phyloP scores from a whole-genome alignment of 2,329 filamentous ascomycete genomes.

The Aspergillus intermedius region DNA sequence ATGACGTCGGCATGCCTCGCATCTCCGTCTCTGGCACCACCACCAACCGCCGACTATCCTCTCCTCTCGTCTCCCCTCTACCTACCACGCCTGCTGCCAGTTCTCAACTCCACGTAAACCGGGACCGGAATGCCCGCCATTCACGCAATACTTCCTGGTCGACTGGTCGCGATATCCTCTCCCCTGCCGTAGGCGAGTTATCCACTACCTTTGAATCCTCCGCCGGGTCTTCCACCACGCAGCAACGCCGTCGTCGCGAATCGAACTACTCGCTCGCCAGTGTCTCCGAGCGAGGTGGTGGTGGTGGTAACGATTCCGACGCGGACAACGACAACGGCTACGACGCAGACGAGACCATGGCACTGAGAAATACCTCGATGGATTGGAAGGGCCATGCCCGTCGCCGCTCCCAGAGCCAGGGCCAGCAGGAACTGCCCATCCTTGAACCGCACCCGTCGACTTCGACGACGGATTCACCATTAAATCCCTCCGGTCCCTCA shows the following conservation, averaged over 20 bases:
- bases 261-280: constrained; percentile 27
- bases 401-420: constrained; percentile 25
- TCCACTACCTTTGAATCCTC: constrained; percentile 3
- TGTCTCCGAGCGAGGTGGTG: constrained; percentile 24
- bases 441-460: constrained; percentile 11
- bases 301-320: constrained; percentile 16
- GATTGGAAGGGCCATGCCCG: constrained; percentile 24
- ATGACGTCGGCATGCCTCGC: constrained; percentile 1
- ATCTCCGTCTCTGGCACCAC: constrained; percentile 2
- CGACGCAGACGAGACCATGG: constrained; percentile 14
- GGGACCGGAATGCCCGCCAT: constrained; percentile 29
- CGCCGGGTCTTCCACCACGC: constrained; percentile 14
- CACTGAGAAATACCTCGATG: constrained; percentile 25
- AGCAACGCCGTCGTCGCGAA: constrained; percentile 26
- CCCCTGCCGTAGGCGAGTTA: neutral
- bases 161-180: constrained; percentile 21
- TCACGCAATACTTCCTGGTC: constrained; percentile 31
- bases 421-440: constrained; percentile 9
- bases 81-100: neutral
- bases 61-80: constrained; percentile 1
- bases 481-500: constrained; percentile 4
- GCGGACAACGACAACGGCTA: constrained; percentile 17
- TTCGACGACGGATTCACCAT: neutral
- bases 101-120: constrained; percentile 12
- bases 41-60: neutral